These are phyloP conservation scores for Ceratobasidium sp. DNA, from an alignment of 1,284 basidiomycete species.

Conservation along the genomic window DNA sequence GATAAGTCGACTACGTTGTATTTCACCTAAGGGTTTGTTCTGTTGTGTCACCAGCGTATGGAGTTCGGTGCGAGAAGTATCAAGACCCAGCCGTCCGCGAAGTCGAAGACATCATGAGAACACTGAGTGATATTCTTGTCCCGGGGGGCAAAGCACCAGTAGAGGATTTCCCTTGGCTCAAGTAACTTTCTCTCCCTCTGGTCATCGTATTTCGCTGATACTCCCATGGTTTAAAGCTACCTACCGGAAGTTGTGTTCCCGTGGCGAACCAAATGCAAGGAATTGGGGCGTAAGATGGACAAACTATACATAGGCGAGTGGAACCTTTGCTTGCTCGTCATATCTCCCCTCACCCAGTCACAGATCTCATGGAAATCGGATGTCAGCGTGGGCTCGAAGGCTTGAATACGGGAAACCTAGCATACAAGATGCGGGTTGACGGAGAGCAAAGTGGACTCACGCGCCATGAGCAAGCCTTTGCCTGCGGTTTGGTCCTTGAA, in stretches of 20 bases:
- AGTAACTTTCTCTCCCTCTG: neutral
- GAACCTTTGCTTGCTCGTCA: neutral
- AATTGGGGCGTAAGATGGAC: conserved; percentile 9
- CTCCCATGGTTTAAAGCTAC: neutral
- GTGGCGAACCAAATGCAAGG: conserved; percentile 18
- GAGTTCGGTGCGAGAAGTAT: conserved; percentile 8
- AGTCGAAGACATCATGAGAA: conserved; percentile 16
- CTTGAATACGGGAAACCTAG: conserved; percentile 8
- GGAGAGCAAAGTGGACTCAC: neutral
- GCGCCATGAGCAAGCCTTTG: neutral
- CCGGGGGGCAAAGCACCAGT: neutral
- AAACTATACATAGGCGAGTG: conserved; percentile 20
- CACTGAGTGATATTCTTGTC: neutral
- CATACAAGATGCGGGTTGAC: conserved; percentile 28
- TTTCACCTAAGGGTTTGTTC: neutral
- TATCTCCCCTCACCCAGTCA: neutral
- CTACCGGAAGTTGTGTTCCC: conserved; percentile 9
- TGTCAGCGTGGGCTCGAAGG: conserved; percentile 11
- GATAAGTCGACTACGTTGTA: no score
- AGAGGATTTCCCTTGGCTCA: neutral
- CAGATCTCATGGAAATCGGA: conserved; percentile 24
- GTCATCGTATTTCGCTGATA: neutral
- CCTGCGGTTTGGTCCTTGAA: conserved; percentile 19
- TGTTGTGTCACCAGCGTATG: neutral
- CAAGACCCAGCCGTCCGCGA: neutral